These are phyloP conservation scores for Adansonia digitata DNA, from an alignment of 345 rosid genomes.

Conservation along the genomic window DNA sequence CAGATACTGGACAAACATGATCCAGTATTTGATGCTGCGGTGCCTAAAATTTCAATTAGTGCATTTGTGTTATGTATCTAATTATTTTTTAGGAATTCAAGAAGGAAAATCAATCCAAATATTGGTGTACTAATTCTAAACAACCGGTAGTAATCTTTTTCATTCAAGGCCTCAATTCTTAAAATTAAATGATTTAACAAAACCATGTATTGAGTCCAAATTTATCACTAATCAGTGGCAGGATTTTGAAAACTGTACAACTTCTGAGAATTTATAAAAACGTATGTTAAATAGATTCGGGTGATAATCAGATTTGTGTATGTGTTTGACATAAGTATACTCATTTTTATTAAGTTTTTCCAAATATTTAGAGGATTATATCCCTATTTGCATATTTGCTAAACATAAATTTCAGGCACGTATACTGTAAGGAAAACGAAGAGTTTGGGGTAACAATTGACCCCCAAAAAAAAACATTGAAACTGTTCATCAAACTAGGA, in stretches of 20 bases:
- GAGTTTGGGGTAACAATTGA: neutral
- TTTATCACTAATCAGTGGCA: neutral
- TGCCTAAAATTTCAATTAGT: neutral
- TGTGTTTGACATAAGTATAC: neutral
- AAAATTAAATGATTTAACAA: too few species aligned
- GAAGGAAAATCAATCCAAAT: neutral
- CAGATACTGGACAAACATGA: neutral
- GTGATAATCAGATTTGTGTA: neutral
- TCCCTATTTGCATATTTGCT: neutral
- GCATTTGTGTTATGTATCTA: neutral
- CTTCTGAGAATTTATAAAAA: too few species aligned
- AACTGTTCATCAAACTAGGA: neutral
- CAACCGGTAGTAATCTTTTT: neutral
- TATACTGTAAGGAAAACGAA: neutral
- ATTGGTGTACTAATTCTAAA: too few species aligned
- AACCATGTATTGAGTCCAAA: too few species aligned
- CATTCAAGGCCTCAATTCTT: neutral
- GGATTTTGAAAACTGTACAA: too few species aligned
- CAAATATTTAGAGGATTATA: neutral
- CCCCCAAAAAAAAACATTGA: constrained; percentile 1
- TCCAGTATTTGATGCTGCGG: neutral
- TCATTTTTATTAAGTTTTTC: neutral
- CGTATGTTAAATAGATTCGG: too few species aligned
- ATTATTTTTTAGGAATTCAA: neutral
- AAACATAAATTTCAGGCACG: neutral